Conservation (phyloP, 2,329 filamentous ascomycete genomes). For the Malbranchea zuffiana region DNA sequence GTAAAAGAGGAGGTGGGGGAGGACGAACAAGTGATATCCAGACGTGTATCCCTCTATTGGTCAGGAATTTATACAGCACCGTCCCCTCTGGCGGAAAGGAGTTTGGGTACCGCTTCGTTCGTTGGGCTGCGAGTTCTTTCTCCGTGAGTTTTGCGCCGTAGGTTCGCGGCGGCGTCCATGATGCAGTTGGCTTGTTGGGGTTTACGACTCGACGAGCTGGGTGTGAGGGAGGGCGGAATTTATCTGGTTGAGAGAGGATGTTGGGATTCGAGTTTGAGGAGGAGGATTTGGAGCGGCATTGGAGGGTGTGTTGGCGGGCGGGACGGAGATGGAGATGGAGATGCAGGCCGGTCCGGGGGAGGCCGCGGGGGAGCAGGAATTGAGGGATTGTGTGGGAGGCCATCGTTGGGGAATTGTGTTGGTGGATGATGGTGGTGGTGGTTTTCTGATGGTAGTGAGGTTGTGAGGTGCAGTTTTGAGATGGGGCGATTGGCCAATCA, state of each 20-base stretch:
- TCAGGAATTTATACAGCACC: conserved; percentile 74
- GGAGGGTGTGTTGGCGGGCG: conserved; percentile 15
- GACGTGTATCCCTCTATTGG: conserved; percentile 63
- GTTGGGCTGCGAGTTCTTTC: conserved; percentile 56
- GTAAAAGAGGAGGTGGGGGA: background rate
- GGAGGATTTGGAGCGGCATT: conserved; percentile 17
- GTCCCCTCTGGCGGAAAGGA: conserved; percentile 78
- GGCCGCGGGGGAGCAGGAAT: conserved; percentile 53
- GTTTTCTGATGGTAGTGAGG: too few species aligned
- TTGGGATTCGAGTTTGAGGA: conserved; percentile 22
- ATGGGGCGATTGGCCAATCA: too few species aligned
- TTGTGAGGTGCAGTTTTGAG: too few species aligned
- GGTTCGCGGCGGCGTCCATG: conserved; percentile 48
- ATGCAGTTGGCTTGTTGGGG: conserved; percentile 23
- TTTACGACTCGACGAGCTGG: conserved; percentile 55
- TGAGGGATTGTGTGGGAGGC: conserved; percentile 42
- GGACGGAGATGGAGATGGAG: conserved; percentile 7
- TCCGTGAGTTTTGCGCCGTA: conserved; percentile 63
- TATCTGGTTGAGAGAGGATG: conserved; percentile 73
- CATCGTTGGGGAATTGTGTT: too few species aligned
- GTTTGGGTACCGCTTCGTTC: conserved; percentile 66
- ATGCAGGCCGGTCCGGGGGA: conserved; percentile 22
- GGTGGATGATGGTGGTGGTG: too few species aligned
- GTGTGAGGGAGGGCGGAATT: conserved; percentile 88
- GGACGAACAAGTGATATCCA: conserved; percentile 72